These are phyloP conservation scores for Penicilliopsis zonata DNA, from an alignment of 495 filamentous ascomycete species.

Conservation along the genomic window DNA sequence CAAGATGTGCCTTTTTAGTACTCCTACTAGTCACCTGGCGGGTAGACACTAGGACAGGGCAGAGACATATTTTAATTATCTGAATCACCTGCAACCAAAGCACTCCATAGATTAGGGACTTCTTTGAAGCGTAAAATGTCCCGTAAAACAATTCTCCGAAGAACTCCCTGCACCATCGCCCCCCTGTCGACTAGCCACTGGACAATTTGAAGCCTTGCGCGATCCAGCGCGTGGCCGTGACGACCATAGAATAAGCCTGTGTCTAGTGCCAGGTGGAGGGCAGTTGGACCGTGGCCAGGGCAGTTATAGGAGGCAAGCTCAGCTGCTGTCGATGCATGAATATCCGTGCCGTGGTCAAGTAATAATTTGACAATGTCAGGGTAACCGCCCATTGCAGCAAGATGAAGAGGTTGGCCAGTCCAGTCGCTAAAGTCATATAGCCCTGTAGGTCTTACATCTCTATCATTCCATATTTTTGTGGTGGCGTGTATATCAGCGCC, in stretches of 20 bases:
- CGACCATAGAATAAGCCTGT: not conserved
- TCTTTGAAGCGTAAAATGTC: too few relatives aligned
- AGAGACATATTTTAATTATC: too few relatives aligned
- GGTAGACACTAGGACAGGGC: too few relatives aligned
- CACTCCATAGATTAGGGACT: too few relatives aligned
- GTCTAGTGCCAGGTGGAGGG: conserved; percentile 1
- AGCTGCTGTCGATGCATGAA: not conserved
- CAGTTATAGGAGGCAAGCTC: not conserved
- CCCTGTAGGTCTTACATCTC: conserved; percentile 1
- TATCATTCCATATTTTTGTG: conserved; percentile 1
- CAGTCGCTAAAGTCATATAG: conserved; percentile 1
- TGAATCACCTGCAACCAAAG: too few relatives aligned
- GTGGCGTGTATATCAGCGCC: conserved; percentile 1
- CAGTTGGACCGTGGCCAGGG: conserved; percentile 1
- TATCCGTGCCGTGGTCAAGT: conserved; percentile 1
- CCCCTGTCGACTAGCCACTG: too few relatives aligned
- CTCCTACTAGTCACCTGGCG: too few relatives aligned
- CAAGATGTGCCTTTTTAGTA: too few relatives aligned
- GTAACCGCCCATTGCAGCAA: conserved; percentile 2
- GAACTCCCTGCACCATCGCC: too few relatives aligned
- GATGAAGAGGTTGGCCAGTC: conserved; percentile 2
- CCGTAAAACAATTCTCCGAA: too few relatives aligned
- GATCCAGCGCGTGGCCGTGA: not conserved
- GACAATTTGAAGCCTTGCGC: too few relatives aligned
- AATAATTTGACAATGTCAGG: conserved; percentile 1